Evolutionary conservation across 1,284 basidiomycete genomes (phyloP).

Genomic region (Ceratobasidium sp.): DNA sequence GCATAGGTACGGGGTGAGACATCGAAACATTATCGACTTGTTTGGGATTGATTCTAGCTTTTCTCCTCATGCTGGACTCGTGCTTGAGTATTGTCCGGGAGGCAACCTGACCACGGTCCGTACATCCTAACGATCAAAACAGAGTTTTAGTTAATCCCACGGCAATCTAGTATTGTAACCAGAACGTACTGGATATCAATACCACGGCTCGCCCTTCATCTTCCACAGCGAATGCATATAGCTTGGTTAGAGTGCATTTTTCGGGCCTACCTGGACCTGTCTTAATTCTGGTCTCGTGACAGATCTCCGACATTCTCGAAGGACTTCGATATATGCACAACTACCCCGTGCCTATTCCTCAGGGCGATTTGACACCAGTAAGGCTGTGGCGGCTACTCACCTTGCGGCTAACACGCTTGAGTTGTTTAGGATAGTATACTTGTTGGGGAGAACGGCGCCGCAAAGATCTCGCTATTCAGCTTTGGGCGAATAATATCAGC

Average conservation of each 20-base stretch:
- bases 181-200: background rate
- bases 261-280: too few species aligned
- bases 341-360: slow-evolving; percentile 29
- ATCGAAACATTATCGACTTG: slow-evolving; percentile 27
- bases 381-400: background rate
- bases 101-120: slow-evolving; percentile 3
- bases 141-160: background rate
- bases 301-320: slow-evolving; percentile 36
- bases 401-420: background rate
- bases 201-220: background rate
- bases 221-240: slow-evolving; percentile 24
- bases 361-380: slow-evolving; percentile 33
- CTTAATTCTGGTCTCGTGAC: too few species aligned
- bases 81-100: slow-evolving; percentile 10
- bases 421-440: slow-evolving; percentile 13
- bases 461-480: slow-evolving; percentile 29
- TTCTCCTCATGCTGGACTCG: slow-evolving; percentile 14
- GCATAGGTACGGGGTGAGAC: slow-evolving; percentile 1
- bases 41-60: slow-evolving; percentile 15
- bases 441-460: background rate
- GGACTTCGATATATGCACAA: slow-evolving; percentile 27
- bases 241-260: background rate
- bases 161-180: slow-evolving; percentile 5
- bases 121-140: background rate
- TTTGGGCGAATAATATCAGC: slow-evolving; percentile 33